Percentiles rank a stretch among this genome's conserved stretches.
These are phyloP conservation scores for Mrakia hoshinonis DNA, from an alignment of 768 basidiomycete species.

Conservation along the genomic window DNA sequence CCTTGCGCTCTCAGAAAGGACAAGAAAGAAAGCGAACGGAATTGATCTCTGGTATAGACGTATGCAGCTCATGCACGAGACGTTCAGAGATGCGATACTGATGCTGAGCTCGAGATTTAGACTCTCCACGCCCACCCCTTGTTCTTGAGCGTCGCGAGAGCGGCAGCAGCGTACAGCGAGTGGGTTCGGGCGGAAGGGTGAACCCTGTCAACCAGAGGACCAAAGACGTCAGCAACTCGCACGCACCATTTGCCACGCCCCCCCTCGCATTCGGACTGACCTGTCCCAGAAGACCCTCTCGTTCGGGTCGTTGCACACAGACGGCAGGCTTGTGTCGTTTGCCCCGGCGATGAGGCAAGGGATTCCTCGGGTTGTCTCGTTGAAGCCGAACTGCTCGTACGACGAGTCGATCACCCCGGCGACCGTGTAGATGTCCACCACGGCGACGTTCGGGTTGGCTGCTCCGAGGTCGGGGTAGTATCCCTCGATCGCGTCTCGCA, in stretches of 20 bases:
- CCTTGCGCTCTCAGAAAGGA: too few relatives aligned
- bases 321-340: not conserved
- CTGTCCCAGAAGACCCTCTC: not conserved
- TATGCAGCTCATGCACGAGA: too few relatives aligned
- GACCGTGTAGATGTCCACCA: not conserved
- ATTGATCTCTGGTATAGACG: too few relatives aligned
- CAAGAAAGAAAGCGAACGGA: too few relatives aligned
- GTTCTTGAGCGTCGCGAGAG: not conserved
- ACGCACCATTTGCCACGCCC: not conserved
- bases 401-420: not conserved
- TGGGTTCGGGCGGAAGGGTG: not conserved
- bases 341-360: not conserved
- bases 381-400: not conserved
- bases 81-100: too few relatives aligned
- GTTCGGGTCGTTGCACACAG: not conserved
- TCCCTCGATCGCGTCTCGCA: too few relatives aligned
- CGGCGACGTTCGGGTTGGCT: not conserved
- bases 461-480: not conserved
- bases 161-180: not conserved
- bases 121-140: not conserved
- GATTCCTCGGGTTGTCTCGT: not conserved
- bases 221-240: not conserved
- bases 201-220: not conserved
- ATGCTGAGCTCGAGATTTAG: too few relatives aligned
- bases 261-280: too few relatives aligned